A percentile compares a stretch with the other conserved stretches of the same genome.
These are phyloP conservation scores for Russula brevipes DNA, from an alignment of 768 basidiomycete genomes.

Conservation along the genomic window DNA sequence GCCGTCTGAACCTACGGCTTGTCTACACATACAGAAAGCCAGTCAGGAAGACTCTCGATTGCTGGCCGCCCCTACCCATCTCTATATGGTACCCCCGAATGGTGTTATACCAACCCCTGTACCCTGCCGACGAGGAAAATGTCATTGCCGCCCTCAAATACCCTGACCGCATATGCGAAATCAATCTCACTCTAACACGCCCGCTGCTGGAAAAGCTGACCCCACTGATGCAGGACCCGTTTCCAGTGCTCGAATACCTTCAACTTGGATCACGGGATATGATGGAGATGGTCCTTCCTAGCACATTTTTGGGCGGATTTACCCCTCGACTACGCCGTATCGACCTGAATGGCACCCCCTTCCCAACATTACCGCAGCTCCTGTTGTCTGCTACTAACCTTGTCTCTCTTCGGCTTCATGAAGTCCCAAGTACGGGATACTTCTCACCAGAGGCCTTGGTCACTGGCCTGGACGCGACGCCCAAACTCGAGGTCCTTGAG, in stretches of 20 bases:
- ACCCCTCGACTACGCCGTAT: slow-evolving; percentile 10
- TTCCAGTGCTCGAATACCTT: slow-evolving; percentile 2
- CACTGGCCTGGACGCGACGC: not conserved
- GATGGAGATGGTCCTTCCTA: slow-evolving; percentile 12
- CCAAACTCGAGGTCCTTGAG: slow-evolving; percentile 3
- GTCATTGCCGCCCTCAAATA: slow-evolving; percentile 4
- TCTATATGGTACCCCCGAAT: slow-evolving; percentile 16
- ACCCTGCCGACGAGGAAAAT: slow-evolving; percentile 8
- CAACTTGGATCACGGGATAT: slow-evolving; percentile 4
- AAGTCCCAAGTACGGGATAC: slow-evolving; percentile 11
- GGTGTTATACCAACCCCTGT: not conserved
- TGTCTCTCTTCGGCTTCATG: slow-evolving; percentile 6
- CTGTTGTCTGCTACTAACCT: slow-evolving; percentile 11
- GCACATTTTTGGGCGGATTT: slow-evolving; percentile 1
- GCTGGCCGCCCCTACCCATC: slow-evolving; percentile 13
- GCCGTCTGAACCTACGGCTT: slow-evolving; percentile 14
- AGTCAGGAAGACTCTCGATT: slow-evolving; percentile 8
- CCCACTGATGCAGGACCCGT: not conserved
- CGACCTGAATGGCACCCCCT: slow-evolving; percentile 7
- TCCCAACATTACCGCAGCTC: slow-evolving; percentile 9
- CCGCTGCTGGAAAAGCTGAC: slow-evolving; percentile 4
- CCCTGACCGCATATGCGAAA: slow-evolving; percentile 14
- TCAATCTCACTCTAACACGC: slow-evolving; percentile 18
- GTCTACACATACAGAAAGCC: slow-evolving; percentile 19
- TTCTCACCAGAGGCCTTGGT: slow-evolving; percentile 13